Evolutionary conservation across 2,329 filamentous ascomycete genomes (phyloP).

Genomic region (Sarocladium brachiariae): DNA sequence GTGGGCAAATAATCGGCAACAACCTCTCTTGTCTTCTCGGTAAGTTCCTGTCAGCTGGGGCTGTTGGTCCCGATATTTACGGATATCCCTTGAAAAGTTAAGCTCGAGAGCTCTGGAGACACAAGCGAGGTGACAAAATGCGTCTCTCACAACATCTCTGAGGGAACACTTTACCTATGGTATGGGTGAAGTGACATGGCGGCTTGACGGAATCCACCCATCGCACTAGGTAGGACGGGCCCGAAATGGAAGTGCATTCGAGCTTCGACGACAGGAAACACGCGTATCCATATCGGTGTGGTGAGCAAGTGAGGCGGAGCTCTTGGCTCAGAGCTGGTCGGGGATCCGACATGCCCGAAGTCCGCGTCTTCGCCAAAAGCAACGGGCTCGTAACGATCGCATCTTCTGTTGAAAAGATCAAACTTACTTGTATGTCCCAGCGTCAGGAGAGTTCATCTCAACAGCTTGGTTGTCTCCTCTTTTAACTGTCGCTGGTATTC

Average conservation of each 20-base stretch:
- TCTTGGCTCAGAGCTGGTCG: background rate
- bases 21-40: background rate
- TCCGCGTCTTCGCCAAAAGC: background rate
- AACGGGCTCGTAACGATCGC: background rate
- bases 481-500: no score
- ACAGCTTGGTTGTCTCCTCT: background rate
- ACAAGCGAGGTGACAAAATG: no score
- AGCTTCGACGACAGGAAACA: background rate
- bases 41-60: no score
- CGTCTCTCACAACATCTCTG: no score
- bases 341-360: background rate
- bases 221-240: background rate
- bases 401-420: background rate
- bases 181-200: no score
- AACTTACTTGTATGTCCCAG: background rate
- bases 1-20: background rate
- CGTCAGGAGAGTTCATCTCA: background rate
- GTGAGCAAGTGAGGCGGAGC: background rate
- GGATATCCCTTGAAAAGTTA: no score
- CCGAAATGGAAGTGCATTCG: background rate
- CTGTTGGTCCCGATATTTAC: no score
- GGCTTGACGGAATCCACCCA: no score
- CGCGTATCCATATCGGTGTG: background rate
- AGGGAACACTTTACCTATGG: background rate
- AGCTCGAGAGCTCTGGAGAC: no score